Evolutionary conservation across 352 stramenopile species (phyloP).

Genomic region (Achlya hypogyna): DNA sequence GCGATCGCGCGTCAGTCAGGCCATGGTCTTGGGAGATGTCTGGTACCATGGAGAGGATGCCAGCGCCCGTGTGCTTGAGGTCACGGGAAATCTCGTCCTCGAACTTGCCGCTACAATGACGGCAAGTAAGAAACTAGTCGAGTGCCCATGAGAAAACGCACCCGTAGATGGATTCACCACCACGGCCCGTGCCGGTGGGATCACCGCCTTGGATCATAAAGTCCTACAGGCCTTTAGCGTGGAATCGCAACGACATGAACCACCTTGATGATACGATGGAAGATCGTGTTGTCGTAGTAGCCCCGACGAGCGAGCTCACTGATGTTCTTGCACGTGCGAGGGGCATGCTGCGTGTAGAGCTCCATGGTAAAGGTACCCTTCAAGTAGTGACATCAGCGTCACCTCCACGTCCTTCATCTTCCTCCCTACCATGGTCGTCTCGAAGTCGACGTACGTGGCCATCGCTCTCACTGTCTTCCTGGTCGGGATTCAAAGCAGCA

Average conservation of each 20-base stretch:
- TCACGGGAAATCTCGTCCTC: constrained; percentile 89
- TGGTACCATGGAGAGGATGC: constrained; percentile 83
- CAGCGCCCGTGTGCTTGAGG: constrained; percentile 91
- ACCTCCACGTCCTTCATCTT: background rate
- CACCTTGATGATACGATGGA: constrained; percentile 92
- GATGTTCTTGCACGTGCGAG: constrained; percentile 90
- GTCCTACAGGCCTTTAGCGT: constrained; percentile 31
- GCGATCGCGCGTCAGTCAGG: background rate
- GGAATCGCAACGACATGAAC: background rate
- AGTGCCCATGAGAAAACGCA: too few species aligned
- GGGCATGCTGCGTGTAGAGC: constrained; percentile 89
- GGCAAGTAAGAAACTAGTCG: background rate
- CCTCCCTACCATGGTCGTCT: constrained; percentile 62
- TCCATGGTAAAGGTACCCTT: constrained; percentile 89
- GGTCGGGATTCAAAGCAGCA: too few species aligned
- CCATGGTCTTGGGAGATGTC: background rate
- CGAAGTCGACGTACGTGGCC: constrained; percentile 71
- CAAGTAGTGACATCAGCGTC: background rate
- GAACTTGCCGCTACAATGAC: constrained; percentile 76
- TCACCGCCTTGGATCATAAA: constrained; percentile 97
- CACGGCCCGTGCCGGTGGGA: constrained; percentile 87
- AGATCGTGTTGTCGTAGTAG: constrained; percentile 95
- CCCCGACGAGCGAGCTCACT: constrained; percentile 82
- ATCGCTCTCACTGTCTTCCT: background rate
- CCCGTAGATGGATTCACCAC: constrained; percentile 89